phyloP scores from a whole-genome alignment of 1,284 basidiomycete species.

The Apiotrichum siamense region DNA sequence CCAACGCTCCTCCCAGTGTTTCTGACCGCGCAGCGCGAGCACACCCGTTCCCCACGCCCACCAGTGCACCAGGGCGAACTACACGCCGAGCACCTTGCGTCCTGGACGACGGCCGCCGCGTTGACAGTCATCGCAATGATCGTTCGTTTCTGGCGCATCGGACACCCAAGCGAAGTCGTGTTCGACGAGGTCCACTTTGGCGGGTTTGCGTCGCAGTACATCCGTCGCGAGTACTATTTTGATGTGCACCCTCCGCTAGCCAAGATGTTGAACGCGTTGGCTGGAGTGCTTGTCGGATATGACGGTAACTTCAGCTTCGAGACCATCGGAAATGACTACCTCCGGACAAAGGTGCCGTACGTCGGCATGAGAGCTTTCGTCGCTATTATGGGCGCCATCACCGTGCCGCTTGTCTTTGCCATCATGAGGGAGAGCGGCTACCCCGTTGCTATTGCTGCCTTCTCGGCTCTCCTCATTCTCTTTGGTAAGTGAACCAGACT shows the following conservation, averaged over 20 bases:
- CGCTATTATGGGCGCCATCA: conserved; percentile 82
- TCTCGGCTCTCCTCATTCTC: conserved; percentile 76
- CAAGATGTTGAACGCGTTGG: conserved; percentile 83
- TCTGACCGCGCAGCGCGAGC: neutral
- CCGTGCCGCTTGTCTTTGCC: conserved; percentile 82
- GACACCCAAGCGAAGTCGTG: conserved; percentile 87
- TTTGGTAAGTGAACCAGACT: conserved; percentile 61
- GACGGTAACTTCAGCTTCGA: conserved; percentile 92
- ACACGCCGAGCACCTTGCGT: conserved; percentile 29
- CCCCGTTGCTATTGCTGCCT: conserved; percentile 77
- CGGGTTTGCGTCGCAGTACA: conserved; percentile 81
- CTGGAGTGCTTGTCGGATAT: conserved; percentile 94
- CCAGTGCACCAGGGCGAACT: conserved; percentile 10
- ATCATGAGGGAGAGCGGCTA: conserved; percentile 99
- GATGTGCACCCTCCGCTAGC: conserved; percentile 98
- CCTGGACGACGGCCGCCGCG: conserved; percentile 24
- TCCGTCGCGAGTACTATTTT: conserved; percentile 91
- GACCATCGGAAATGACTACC: conserved; percentile 89
- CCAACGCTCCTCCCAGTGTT: neutral
- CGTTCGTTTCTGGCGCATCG: conserved; percentile 87
- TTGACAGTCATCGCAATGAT: conserved; percentile 71
- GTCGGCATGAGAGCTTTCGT: conserved; percentile 87
- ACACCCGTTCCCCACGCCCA: conserved; percentile 10
- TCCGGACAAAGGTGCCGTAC: conserved; percentile 68
- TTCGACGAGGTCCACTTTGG: conserved; percentile 98